These are phyloP conservation scores for Dipteronia dyeriana DNA, from an alignment of 345 rosid species.

Conservation along the genomic window DNA sequence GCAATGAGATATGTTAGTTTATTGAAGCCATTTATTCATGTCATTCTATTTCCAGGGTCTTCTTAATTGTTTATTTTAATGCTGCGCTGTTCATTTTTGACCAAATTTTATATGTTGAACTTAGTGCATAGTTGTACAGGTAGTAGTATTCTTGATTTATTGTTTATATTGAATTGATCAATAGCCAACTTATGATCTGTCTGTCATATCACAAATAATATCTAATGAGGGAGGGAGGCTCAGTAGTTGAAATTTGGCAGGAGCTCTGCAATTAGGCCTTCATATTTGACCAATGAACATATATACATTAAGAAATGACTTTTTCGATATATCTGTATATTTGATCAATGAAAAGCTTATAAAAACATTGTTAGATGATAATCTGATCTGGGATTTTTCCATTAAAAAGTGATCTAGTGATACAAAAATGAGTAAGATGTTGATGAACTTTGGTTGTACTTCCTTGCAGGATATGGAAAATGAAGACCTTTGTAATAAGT, in stretches of 20 bases:
- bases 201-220: not conserved
- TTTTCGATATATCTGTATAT: not conserved
- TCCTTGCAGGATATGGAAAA: not conserved
- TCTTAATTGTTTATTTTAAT: not conserved
- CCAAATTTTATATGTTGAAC: not conserved
- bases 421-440: not conserved
- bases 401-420: no score
- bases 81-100: not conserved
- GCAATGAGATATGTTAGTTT: not conserved
- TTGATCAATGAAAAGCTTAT: not conserved
- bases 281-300: constrained; percentile 1
- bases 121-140: not conserved
- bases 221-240: not conserved
- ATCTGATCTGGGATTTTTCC: not conserved
- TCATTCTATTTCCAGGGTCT: not conserved
- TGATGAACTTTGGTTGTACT: not conserved
- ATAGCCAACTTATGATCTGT: not conserved
- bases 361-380: not conserved
- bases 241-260: not conserved
- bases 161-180: not conserved
- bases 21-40: not conserved
- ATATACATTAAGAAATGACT: not conserved
- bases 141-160: not conserved
- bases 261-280: not conserved
- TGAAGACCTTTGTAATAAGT: not conserved